phyloP scores from a whole-genome alignment of 257 asterid species.

The Solanum lycopersicoides region DNA sequence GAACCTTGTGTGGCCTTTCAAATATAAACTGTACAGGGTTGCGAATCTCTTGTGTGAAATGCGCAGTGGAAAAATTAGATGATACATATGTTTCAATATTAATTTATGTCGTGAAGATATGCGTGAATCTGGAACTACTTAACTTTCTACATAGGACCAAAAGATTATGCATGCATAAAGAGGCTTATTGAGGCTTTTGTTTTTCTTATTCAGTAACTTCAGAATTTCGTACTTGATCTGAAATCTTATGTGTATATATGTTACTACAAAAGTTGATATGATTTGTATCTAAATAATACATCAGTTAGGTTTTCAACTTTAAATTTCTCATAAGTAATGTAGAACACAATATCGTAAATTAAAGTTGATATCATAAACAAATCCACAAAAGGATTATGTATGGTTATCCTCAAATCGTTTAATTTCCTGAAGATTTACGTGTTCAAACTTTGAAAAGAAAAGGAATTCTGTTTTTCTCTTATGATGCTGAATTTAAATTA shows the following conservation, averaged over 20 bases:
- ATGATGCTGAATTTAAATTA: too few relatives aligned
- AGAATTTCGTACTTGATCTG: background rate
- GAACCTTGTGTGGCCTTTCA: background rate
- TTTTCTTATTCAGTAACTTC: background rate
- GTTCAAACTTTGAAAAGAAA: too few relatives aligned
- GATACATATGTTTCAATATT: background rate
- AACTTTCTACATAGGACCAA: background rate
- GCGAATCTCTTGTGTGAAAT: background rate
- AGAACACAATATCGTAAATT: background rate
- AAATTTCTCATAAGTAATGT: background rate
- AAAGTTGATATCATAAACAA: background rate
- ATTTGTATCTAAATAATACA: background rate
- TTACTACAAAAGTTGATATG: background rate
- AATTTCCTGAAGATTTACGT: too few relatives aligned
- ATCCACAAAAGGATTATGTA: too few relatives aligned
- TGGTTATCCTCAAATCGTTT: too few relatives aligned
- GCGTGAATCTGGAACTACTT: background rate
- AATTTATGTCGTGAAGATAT: background rate
- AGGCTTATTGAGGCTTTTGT: background rate
- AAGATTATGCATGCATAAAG: background rate
- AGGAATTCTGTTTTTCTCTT: too few relatives aligned
- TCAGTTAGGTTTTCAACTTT: background rate
- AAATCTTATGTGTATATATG: background rate
- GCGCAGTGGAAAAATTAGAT: background rate
- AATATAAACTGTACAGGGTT: background rate